Conservation (phyloP, 2,329 filamentous ascomycete species). For the Didymella glomerata region DNA sequence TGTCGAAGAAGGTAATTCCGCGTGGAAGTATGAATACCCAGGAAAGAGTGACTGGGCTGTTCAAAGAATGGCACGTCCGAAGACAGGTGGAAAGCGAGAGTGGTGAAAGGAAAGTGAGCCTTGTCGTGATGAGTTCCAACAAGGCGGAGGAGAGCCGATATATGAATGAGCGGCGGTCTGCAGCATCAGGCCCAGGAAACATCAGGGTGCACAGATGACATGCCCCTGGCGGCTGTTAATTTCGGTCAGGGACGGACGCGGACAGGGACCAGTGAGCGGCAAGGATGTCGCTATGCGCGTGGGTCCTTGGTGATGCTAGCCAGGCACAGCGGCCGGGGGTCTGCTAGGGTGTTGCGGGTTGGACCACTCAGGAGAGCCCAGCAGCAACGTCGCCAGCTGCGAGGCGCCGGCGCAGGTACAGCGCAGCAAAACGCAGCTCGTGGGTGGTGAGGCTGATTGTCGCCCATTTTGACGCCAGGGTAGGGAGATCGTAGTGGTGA, state of each 20-base stretch:
- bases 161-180: constrained; percentile 45
- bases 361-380: constrained; percentile 33
- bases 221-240: constrained; percentile 49
- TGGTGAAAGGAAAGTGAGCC: constrained; percentile 45
- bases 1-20: constrained; percentile 46
- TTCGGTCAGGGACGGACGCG: constrained; percentile 43
- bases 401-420: constrained; percentile 32
- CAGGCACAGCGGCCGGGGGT: constrained; percentile 35
- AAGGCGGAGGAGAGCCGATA: constrained; percentile 33
- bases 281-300: constrained; percentile 16
- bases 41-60: constrained; percentile 51
- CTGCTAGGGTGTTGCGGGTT: constrained; percentile 20
- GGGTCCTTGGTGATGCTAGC: constrained; percentile 22
- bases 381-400: constrained; percentile 24
- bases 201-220: constrained; percentile 29
- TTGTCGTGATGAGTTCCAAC: constrained; percentile 43
- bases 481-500: constrained; percentile 4
- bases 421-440: constrained; percentile 66
- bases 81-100: constrained; percentile 46
- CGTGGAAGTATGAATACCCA: constrained; percentile 35
- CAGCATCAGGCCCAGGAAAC: constrained; percentile 42
- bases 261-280: constrained; percentile 40
- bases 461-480: constrained; percentile 17
- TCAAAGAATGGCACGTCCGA: constrained; percentile 49
- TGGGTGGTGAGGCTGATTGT: constrained; percentile 37